Evolutionary conservation across 805 yeast genomes (phyloP).

Genomic region (Kuraishia piskuri): DNA sequence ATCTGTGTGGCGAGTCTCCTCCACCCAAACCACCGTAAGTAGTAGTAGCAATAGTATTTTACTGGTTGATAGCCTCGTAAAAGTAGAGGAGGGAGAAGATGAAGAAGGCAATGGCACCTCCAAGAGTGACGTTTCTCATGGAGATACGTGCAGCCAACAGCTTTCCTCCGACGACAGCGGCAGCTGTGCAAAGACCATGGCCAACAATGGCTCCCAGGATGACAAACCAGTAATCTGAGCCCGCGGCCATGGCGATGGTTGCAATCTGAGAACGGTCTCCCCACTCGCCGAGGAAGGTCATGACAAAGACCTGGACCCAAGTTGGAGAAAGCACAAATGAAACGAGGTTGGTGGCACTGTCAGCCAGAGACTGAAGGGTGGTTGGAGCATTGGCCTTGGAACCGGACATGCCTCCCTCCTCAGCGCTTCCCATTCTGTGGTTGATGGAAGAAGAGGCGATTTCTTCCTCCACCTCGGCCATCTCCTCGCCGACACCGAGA

Average conservation of each 20-base stretch:
- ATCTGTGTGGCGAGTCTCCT: not conserved
- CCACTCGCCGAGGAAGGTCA: slow-evolving; percentile 98
- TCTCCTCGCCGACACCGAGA: slow-evolving; percentile 86
- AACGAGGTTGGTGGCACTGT: slow-evolving; percentile 45
- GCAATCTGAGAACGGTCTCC: slow-evolving; percentile 98
- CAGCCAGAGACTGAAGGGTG: slow-evolving; percentile 3
- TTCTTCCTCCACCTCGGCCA: slow-evolving; percentile 96
- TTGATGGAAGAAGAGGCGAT: slow-evolving; percentile 57
- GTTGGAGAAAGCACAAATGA: slow-evolving; percentile 69
- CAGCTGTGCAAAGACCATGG: slow-evolving; percentile 77
- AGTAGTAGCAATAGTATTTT: too few relatives aligned
- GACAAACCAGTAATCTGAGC: slow-evolving; percentile 83
- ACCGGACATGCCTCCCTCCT: slow-evolving; percentile 34
- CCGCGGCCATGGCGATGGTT: slow-evolving; percentile 98
- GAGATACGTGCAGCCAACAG: slow-evolving; percentile 82
- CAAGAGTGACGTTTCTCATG: slow-evolving; percentile 84
- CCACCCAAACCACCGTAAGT: too few relatives aligned
- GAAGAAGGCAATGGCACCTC: slow-evolving; percentile 84
- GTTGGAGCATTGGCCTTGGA: not conserved
- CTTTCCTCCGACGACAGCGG: slow-evolving; percentile 94
- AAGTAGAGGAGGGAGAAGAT: slow-evolving; percentile 76
- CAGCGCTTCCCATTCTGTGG: slow-evolving; percentile 43
- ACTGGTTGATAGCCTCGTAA: slow-evolving; percentile 43
- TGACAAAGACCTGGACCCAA: slow-evolving; percentile 89
- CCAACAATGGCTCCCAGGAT: slow-evolving; percentile 87